phyloP scores from a whole-genome alignment of 164 flowering plant species.

The Vitis labrusca region DNA sequence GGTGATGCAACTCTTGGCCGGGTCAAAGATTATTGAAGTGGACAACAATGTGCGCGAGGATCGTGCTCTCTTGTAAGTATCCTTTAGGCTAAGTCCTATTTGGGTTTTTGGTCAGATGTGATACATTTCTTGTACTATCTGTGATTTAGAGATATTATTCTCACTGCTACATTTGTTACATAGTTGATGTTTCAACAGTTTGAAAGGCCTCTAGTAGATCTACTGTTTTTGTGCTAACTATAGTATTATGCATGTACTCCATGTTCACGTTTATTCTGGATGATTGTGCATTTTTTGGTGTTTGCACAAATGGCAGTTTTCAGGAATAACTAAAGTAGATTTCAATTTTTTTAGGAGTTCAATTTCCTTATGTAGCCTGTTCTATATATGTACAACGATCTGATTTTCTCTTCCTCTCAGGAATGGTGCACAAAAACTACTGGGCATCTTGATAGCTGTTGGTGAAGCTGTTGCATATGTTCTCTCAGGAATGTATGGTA shows the following conservation, averaged over 20 bases:
- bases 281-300: too few relatives aligned
- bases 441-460: conserved; percentile 62
- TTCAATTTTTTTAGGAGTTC: not conserved
- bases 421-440: conserved; percentile 72
- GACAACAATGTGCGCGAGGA: conserved; percentile 77
- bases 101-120: not conserved
- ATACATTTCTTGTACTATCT: not conserved
- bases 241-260: too few relatives aligned
- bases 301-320: too few relatives aligned
- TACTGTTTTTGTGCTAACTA: too few relatives aligned
- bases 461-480: conserved; percentile 76
- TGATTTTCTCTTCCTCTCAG: conserved; percentile 23
- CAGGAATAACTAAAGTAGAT: too few relatives aligned
- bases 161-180: too few relatives aligned
- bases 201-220: too few relatives aligned
- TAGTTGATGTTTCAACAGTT: too few relatives aligned
- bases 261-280: too few relatives aligned
- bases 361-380: not conserved
- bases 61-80: conserved; percentile 67
- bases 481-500: conserved; percentile 77
- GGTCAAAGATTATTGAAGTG: conserved; percentile 70
- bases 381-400: not conserved
- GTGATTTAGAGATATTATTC: too few relatives aligned
- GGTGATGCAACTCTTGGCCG: conserved; percentile 76
- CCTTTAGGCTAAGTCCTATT: not conserved